Conservation (phyloP, 305 asterid genomes). For the Ruellia speciosa region DNA sequence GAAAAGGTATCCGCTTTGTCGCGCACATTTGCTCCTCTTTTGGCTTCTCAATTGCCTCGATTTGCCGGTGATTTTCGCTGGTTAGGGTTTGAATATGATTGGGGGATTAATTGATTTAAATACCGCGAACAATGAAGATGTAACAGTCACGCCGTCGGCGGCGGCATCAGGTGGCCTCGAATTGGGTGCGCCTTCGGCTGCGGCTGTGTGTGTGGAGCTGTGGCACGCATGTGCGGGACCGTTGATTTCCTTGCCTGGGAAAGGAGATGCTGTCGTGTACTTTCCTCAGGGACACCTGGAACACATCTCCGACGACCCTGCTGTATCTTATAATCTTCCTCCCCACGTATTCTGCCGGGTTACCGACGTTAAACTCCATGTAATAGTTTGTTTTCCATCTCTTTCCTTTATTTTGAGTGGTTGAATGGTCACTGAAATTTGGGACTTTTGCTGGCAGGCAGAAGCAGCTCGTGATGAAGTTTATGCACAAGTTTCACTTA, state of each 20-base stretch:
- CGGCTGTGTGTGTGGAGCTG: constrained; percentile 73
- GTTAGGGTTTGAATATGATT: constrained; percentile 48
- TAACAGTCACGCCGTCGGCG: constrained; percentile 27
- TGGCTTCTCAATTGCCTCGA: too few species aligned
- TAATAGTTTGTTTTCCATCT: constrained; percentile 7
- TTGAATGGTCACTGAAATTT: too few species aligned
- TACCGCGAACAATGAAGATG: constrained; percentile 52
- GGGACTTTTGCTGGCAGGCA: constrained; percentile 33
- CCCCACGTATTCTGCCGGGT: constrained; percentile 92
- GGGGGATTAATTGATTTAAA: constrained; percentile 71
- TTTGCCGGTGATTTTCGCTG: constrained; percentile 14
- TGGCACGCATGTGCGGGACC: constrained; percentile 99
- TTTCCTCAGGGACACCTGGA: constrained; percentile 94
- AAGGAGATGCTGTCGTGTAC: constrained; percentile 73
- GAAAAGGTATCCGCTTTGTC: too few species aligned
- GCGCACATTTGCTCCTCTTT: too few species aligned
- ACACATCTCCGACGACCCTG: constrained; percentile 47
- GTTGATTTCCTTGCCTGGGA: constrained; percentile 73
- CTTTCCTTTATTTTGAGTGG: background rate
- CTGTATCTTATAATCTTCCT: constrained; percentile 45
- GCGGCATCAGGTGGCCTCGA: constrained; percentile 43
- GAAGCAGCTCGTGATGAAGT: constrained; percentile 78
- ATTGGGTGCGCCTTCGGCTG: background rate
- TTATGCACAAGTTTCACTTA: constrained; percentile 68
- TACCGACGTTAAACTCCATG: constrained; percentile 87